Evolutionary conservation across 78 protist genomes (phyloP).

Genomic region (Acrasis kona): DNA sequence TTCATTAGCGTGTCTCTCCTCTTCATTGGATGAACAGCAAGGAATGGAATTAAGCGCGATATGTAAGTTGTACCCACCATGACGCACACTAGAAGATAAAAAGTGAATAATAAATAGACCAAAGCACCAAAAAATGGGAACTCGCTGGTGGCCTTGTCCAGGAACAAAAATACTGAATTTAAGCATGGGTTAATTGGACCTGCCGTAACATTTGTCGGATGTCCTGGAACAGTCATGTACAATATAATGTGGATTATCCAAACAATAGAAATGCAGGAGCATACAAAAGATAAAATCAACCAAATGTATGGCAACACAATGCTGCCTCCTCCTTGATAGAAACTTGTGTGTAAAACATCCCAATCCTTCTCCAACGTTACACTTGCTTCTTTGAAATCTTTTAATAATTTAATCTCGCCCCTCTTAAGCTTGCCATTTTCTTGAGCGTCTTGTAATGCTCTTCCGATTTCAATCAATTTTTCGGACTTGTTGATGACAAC

Average conservation of each 20-base stretch:
- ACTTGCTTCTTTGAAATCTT: background rate
- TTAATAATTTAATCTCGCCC: background rate
- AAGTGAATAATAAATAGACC: background rate
- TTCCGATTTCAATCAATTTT: background rate
- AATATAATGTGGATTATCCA: background rate
- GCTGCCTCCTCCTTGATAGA: background rate
- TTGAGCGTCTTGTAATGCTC: background rate
- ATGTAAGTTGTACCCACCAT: background rate
- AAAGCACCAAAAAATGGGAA: background rate
- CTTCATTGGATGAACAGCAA: background rate
- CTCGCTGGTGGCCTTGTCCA: background rate
- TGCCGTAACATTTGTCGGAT: too few species aligned
- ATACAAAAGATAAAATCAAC: background rate
- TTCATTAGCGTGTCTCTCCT: constrained; percentile 73
- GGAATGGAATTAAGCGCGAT: background rate
- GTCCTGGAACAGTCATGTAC: background rate
- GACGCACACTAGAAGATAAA: background rate
- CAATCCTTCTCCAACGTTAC: background rate
- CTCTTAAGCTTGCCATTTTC: background rate
- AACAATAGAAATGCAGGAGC: background rate
- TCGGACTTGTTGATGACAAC: background rate
- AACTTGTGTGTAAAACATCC: background rate
- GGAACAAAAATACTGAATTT: background rate
- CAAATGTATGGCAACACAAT: background rate
- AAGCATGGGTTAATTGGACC: background rate